Evolutionary conservation across 805 yeast genomes (phyloP).

Genomic region (Candida loeiensis): DNA sequence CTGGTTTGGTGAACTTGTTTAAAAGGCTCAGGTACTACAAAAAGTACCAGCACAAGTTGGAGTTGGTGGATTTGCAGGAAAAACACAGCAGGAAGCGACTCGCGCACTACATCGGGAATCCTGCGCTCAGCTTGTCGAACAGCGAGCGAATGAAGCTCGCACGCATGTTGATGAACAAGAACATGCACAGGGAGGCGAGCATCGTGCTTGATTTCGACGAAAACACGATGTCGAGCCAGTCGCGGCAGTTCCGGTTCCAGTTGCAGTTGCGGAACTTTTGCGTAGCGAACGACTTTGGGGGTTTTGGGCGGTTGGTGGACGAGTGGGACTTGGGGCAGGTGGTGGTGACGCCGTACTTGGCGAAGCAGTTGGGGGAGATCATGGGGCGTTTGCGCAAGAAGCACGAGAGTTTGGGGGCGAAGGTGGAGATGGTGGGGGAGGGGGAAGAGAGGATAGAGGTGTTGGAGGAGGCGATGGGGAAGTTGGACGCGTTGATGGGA

Average conservation of each 20-base stretch:
- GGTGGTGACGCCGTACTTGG: slow-evolving; percentile 31
- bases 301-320: slow-evolving; percentile 19
- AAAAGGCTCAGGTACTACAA: slow-evolving; percentile 14
- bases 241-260: slow-evolving; percentile 25
- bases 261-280: slow-evolving; percentile 23
- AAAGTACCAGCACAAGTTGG: slow-evolving; percentile 12
- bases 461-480: slow-evolving; percentile 6
- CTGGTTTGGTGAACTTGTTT: slow-evolving; percentile 22
- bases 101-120: slow-evolving; percentile 12
- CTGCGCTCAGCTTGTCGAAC: slow-evolving; percentile 16
- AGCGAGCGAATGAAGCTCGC: slow-evolving; percentile 28
- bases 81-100: slow-evolving; percentile 17
- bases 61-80: slow-evolving; percentile 18
- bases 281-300: slow-evolving; percentile 16
- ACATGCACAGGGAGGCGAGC: slow-evolving; percentile 22
- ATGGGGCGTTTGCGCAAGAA: slow-evolving; percentile 24
- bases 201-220: slow-evolving; percentile 20
- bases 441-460: slow-evolving; percentile 7
- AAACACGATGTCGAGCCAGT: slow-evolving; percentile 25
- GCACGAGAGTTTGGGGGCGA: slow-evolving; percentile 9
- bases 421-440: slow-evolving; percentile 4
- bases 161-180: slow-evolving; percentile 29
- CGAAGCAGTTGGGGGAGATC: slow-evolving; percentile 29
- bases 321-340: slow-evolving; percentile 31
- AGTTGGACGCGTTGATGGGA: slow-evolving; percentile 21